phyloP scores from a whole-genome alignment of 441 rosid genomes.

The Populus trichocarpa region DNA sequence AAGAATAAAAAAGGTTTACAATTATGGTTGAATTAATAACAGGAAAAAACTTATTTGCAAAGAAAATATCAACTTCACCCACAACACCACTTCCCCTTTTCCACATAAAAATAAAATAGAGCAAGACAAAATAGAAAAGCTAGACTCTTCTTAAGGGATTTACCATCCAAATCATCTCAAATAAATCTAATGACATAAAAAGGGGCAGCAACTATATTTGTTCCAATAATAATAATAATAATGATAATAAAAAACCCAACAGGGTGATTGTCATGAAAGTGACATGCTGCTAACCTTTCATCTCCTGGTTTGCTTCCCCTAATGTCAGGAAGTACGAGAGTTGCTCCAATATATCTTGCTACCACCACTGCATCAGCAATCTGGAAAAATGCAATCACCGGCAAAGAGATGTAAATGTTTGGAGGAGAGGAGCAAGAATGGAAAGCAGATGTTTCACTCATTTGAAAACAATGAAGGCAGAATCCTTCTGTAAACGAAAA shows the following conservation, averaged over 20 bases:
- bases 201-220: not conserved
- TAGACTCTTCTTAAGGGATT: not conserved
- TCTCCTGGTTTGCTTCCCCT: conserved; percentile 96
- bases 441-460: not conserved
- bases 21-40: not conserved
- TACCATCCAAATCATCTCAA: not conserved
- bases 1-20: not conserved
- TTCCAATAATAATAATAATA: not conserved
- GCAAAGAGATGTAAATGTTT: not conserved
- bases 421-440: not conserved
- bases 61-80: not conserved
- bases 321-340: conserved; percentile 84
- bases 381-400: conserved; percentile 43
- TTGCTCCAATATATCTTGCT: conserved; percentile 70
- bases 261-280: not conserved
- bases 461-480: not conserved
- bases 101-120: not conserved
- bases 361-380: conserved; percentile 87
- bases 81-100: not conserved
- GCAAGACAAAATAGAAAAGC: not conserved
- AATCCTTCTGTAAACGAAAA: no score
- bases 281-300: conserved; percentile 50
- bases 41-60: not conserved
- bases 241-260: not conserved
- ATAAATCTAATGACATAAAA: not conserved